Evolutionary conservation across 2,329 filamentous ascomycete genomes (phyloP).

Genomic region (Neopestalotiopsis sp.): DNA sequence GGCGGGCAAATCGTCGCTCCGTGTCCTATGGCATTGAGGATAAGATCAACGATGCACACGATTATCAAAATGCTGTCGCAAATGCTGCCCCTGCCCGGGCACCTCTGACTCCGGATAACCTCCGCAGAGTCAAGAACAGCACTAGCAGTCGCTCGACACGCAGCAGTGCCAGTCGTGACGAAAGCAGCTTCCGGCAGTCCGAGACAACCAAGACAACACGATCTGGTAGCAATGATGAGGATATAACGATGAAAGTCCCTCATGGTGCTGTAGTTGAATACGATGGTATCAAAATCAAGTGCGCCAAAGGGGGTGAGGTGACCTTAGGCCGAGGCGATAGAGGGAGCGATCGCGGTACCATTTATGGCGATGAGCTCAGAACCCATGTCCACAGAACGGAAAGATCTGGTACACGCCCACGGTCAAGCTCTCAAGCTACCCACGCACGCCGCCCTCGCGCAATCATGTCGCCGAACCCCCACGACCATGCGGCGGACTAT

Average conservation of each 20-base stretch:
- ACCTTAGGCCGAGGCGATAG: conserved; percentile 52
- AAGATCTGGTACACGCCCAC: conserved; percentile 49
- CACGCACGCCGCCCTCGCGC: conserved; percentile 38
- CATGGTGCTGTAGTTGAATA: conserved; percentile 61
- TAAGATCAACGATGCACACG: conserved; percentile 47
- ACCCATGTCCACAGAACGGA: conserved; percentile 44
- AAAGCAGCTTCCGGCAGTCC: conserved; percentile 67
- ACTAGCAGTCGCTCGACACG: conserved; percentile 61
- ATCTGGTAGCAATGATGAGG: conserved; percentile 58
- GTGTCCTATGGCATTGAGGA: conserved; percentile 46
- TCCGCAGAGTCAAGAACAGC: conserved; percentile 54
- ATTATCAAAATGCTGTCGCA: conserved; percentile 59
- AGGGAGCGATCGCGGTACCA: conserved; percentile 55
- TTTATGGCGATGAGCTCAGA: conserved; percentile 54
- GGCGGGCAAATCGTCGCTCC: conserved; percentile 32
- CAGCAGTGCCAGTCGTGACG: conserved; percentile 65
- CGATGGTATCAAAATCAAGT: conserved; percentile 62
- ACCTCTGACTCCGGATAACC: conserved; percentile 59
- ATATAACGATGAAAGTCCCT: conserved; percentile 65
- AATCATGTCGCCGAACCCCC: conserved; percentile 16
- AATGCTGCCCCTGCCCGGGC: conserved; percentile 43
- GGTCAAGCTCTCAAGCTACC: conserved; percentile 55
- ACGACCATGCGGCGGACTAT: conserved; percentile 23
- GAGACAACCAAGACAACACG: conserved; percentile 66
- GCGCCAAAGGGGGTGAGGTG: conserved; percentile 63